Evolutionary conservation across 2,329 filamentous ascomycete genomes (phyloP), one percentile per base, ranked within the genome.

Genomic region (Colletotrichum nymphaeae): DNA sequence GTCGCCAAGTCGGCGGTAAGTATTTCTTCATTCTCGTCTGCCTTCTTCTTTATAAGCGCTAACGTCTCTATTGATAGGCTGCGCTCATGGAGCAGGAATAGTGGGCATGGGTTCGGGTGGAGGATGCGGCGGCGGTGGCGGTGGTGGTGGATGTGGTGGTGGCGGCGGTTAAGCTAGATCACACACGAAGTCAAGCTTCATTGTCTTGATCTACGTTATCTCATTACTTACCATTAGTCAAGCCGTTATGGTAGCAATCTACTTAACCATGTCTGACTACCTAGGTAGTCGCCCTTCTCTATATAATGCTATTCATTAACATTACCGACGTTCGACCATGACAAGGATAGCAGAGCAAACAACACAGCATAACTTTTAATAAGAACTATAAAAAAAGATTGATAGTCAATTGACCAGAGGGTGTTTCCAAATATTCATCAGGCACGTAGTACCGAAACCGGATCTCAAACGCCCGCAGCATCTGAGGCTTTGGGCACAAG

Each of bases 81-180:
- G 60, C 4, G 22, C 58, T 14, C 26, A 35, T n/a, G 32, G 22
- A 5, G 46, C 7, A 2, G 32, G 22, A 5, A 35, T 12, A 1
- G 28, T 16, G 1, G 70, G 14, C 6, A 22, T 35, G 5, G 35
- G n/a, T 24, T 6, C 4, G 6, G n/a, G n/a, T n/a, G n/a, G 30
- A 12, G 69, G 67, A 26, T 26, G 49, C 5, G 49, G 52, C n/a
- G 65, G 65, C 3, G 57, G 69, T 5, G 65, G 65, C 3, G 57
- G 69, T 5, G 69, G 69, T 8, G 58, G 69, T 5, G 24, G 65
- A 2, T 55, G 70, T 5, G 69, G 69, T 30, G 59, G 69, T 19
- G 65, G 69, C 11, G 52, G 65, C 11, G 16, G 24, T 1, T 72
- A 53, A 55, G n/a, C 22, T 5, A 42, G 11, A n/a, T 8, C 14